Evolutionary conservation across 306 rosid genomes (phyloP), one percentile per base, ranked within the genome.

Genomic region (Trifolium fragiferum): DNA sequence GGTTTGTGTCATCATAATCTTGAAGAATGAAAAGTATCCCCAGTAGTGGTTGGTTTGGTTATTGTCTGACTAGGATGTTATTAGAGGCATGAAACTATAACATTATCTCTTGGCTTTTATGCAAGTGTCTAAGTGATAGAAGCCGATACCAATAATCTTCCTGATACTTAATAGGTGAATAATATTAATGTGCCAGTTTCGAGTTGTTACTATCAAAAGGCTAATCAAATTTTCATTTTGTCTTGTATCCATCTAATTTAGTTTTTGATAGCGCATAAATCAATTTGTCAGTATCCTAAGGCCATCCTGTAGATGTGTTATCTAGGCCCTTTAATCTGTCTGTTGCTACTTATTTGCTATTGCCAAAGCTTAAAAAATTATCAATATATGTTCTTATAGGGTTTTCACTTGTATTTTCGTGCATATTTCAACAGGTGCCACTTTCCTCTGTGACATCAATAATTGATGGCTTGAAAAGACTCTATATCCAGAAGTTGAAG

Each of bases 401-500:
- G 7, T 68, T 65, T 62, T 75, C 12, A 37, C 62, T 72, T 77
- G 51, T 51, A 38, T 37, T 35, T 68, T 49, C 18, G 65, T 66
- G 76, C 79, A 61, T 58, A 46, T 74, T 40, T 76, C 65, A 37
- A 32, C 76, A 93, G 97, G 83, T 90, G 7, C 72, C 97, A 2
- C 93, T 93, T 76, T 87, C 95, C 19, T 82, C 93, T 0, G 97
- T 93, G 70, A 93, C 98, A 73, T 93, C 98, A 77, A 89, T 93
- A 32, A 23, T 85, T 74, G 98, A 93, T 33, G 97, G 97, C 70
- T 89, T 93, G 86, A 93, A 93, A 83, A 86, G 88, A 57, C 86
- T 90, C 65, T 93, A 93, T 78, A 72, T 90, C 77, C 87, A 93
- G 81, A 93, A 89, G 86, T 78, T 93, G 89, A 93, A 86, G 87